Evolutionary conservation across 2,329 filamentous ascomycete genomes (phyloP).

Genomic region (Aspergillus pseudotamarii): DNA sequence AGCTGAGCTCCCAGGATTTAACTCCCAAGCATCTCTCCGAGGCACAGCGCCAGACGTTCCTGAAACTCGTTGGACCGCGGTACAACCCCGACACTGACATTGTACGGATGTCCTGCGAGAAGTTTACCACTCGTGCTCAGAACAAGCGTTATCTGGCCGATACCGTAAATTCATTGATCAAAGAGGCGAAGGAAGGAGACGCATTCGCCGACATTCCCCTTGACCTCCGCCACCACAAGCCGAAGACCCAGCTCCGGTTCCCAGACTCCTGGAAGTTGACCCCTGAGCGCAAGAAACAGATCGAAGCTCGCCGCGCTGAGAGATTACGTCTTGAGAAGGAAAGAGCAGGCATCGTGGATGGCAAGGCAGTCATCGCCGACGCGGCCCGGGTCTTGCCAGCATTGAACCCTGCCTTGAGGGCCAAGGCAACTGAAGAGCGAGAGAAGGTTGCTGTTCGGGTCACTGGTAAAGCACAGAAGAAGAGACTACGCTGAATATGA

Average conservation of each 20-base stretch:
- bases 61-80: constrained; percentile 81
- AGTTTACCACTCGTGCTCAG: constrained; percentile 84
- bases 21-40: constrained; percentile 60
- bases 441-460: constrained; percentile 26
- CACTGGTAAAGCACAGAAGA: constrained; percentile 19
- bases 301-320: constrained; percentile 63
- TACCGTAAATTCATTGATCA: constrained; percentile 71
- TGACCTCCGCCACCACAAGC: constrained; percentile 81
- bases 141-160: constrained; percentile 96
- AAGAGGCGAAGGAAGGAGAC: constrained; percentile 77
- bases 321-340: constrained; percentile 59
- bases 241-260: constrained; percentile 69
- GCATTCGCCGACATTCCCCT: constrained; percentile 87
- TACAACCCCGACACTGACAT: constrained; percentile 84
- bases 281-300: constrained; percentile 63
- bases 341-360: constrained; percentile 60
- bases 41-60: constrained; percentile 74
- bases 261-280: constrained; percentile 84
- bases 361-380: constrained; percentile 42
- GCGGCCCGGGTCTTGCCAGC: constrained; percentile 36
- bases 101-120: constrained; percentile 88
- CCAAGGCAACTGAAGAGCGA: constrained; percentile 22
- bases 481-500: constrained; percentile 19
- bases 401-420: constrained; percentile 34
- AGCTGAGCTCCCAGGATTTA: constrained; percentile 78